Evolutionary conservation across 2,329 filamentous ascomycete species (phyloP), one percentile per base, ranked within the genome.

Genomic region (Magnaporthiopsis rhizophila): DNA sequence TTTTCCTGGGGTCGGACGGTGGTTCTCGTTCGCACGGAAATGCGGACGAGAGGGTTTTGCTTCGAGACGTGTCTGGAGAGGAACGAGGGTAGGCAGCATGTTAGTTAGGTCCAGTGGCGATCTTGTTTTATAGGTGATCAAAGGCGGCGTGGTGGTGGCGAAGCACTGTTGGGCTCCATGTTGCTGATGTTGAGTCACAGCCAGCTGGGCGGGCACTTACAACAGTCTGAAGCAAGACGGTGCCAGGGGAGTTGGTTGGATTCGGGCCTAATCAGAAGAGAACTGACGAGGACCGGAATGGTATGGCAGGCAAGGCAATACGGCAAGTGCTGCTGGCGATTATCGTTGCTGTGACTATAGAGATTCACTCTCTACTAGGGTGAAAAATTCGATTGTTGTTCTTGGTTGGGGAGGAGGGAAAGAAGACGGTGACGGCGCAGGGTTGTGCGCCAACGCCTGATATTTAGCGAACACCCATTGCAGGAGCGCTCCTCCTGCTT

Each of bases 271-370:
- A 67, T 68, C 59, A 59, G 58, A 63, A 65, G 60, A 65, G 60
- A 67, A 62, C 66, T 70, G 68, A 71, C 69, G 70, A 62, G 64
- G 68, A 64, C 67, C 72, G 76, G 75, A 74, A 72, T 69, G 67
- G 63, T 65, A 69, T 67, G 66, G 72, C 45, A n/a, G 26, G 36
- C 28, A 36, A 57, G 61, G 72, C 75, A 75, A 70, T 71, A 72
- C 75, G 77, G 78, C 78, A 77, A 77, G 74, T 34, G 80, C 82
- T 84, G 82, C 75, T 77, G 82, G 61, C 79, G 82, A 85, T 77
- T 76, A 81, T 81, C 82, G 77, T 79, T 79, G 81, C 83, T 83
- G 83, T 83, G 83, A 86, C 83, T 80, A 78, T 80, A 78, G 77
- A 79, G 79, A 78, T 76, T 74, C 21, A 83, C 79, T 83, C 82